Conservation (phyloP, 1,284 basidiomycete genomes). For the Gymnopus androsaceus region DNA sequence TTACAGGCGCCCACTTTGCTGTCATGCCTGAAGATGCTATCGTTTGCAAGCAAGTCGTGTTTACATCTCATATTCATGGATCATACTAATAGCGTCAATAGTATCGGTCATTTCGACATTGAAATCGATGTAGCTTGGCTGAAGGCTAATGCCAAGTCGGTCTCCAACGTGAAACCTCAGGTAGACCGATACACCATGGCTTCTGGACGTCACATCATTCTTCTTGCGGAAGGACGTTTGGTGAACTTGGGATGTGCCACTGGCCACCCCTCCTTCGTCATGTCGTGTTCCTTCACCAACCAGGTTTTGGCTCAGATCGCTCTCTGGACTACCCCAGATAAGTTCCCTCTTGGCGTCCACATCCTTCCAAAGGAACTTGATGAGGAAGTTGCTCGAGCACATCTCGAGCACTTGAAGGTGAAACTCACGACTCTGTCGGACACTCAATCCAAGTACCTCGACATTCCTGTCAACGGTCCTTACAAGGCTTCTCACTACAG, state of each 20-base stretch:
- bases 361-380: conserved; percentile 98
- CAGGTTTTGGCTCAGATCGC: conserved; percentile 99
- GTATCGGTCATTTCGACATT: conserved; percentile 98
- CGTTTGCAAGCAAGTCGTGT: conserved; percentile 82
- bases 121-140: conserved; percentile 99
- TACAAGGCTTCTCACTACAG: conserved; percentile 91
- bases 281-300: conserved; percentile 99
- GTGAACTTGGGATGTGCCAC: conserved; percentile 97
- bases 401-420: conserved; percentile 89
- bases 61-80: neutral
- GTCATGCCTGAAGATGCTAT: conserved; percentile 99
- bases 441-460: conserved; percentile 90
- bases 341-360: conserved; percentile 94
- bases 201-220: conserved; percentile 91
- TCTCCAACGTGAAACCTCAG: conserved; percentile 97
- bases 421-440: conserved; percentile 85
- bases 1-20: conserved; percentile 89
- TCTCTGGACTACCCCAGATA: conserved; percentile 89
- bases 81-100: conserved; percentile 30
- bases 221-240: conserved; percentile 97
- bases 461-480: conserved; percentile 86
- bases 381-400: conserved; percentile 97
- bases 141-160: conserved; percentile 87
- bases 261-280: conserved; percentile 95
- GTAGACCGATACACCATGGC: conserved; percentile 97